Evolutionary conservation across 768 basidiomycete genomes (phyloP), one percentile per base, ranked within the genome.

Genomic region (Tylopilus plumbeoviolaceoides): DNA sequence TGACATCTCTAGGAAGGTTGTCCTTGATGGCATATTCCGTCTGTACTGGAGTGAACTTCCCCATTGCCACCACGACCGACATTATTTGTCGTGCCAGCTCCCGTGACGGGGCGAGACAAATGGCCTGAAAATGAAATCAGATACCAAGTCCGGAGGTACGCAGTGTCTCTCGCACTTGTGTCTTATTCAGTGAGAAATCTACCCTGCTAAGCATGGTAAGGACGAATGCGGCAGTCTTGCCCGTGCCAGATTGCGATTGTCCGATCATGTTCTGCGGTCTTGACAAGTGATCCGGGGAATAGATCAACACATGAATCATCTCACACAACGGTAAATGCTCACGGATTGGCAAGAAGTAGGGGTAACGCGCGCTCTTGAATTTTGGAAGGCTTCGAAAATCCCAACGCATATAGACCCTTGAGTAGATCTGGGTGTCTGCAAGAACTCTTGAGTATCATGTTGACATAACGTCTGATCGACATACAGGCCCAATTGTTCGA

Each of bases 201-300:
- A 98, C 80, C 38, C 95, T 85, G 66, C 89, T 94, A 15, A 98
- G 80, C 95, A 99, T 98, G 11, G 95, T 95, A 45, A 99, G 77
- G 12, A 94, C 91, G 68, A 99, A 99, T 10, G 97, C 97, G 5
- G 97, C 97, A 3, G 97, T 98, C 75, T 99, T 99, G 45, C 97
- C 97, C 9, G 97, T 99, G 36, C 97, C 97, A 31, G 97, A 98
- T 65, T 99, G 97, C 47, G 95, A 98, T 73, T 99, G 97, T 17
- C 94, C 97, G 66, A 98, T 98, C 88, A 98, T 95, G 72, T 98
- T 98, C 48, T 85, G 87, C 11, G 95, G 89, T n/a, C 95, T 99
- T 36, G 20, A 8, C 46, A 50, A 36, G 25, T 2, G 31, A 33
- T 30, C 30, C 23, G 15, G 65, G n/a, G 57, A 33, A 51, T 17